Percentiles rank a stretch among this genome's conserved stretches.
phyloP scores from a whole-genome alignment of 129 eudicot species.

The Pulicaria dysenterica region DNA sequence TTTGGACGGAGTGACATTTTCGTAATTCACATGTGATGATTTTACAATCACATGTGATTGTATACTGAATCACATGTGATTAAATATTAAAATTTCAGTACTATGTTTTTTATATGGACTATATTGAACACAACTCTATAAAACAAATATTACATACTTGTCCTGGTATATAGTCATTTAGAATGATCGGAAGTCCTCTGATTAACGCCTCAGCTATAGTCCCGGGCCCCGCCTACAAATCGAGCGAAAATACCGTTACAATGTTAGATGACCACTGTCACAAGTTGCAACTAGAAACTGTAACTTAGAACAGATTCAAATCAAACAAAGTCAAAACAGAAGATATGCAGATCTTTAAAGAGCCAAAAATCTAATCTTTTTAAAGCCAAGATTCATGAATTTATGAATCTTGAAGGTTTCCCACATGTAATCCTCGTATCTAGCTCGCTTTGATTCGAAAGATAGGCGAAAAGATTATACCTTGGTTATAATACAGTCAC shows the following conservation, averaged over 20 bases:
- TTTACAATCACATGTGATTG: too few species aligned
- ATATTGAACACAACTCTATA: too few species aligned
- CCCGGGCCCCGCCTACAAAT: conserved; percentile 89
- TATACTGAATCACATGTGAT: too few species aligned
- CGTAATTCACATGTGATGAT: too few species aligned
- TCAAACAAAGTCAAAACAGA: neutral
- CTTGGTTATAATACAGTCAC: conserved; percentile 95
- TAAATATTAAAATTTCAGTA: too few species aligned
- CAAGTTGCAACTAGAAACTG: neutral
- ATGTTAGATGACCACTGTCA: too few species aligned
- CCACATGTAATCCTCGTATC: neutral
- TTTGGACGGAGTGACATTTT: too few species aligned
- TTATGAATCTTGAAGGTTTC: neutral
- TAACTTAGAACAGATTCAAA: neutral
- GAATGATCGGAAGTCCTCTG: conserved; percentile 95
- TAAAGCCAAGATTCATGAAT: conserved; percentile 8
- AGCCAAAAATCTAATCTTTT: neutral
- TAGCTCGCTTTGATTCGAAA: conserved; percentile 7
- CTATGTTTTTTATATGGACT: too few species aligned
- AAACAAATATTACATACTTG: conserved; percentile 70
- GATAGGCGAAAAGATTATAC: conserved; percentile 37
- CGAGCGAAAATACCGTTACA: neutral
- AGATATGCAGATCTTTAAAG: neutral
- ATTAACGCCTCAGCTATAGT: conserved; percentile 97
- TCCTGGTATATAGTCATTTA: conserved; percentile 97